Evolutionary conservation across 176 grass and related monocot genomes (phyloP), one percentile per base, ranked within the genome.

Genomic region (Dendrocalamus sinicus): DNA sequence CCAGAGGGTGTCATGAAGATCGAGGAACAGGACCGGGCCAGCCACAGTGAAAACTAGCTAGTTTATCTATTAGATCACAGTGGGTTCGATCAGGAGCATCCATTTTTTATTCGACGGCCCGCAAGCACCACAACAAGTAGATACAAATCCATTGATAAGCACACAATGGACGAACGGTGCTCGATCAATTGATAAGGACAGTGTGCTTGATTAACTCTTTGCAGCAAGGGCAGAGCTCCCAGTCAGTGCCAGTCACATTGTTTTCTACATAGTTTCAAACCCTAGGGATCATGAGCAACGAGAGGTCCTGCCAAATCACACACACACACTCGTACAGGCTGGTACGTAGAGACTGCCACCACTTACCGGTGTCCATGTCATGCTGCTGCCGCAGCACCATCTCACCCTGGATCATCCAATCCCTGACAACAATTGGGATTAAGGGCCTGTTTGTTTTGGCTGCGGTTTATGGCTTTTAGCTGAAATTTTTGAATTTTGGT

Each of bases 331-430:
- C 6, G 10, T 54, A n/a, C 30, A 69, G 11, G 47, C 8, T 1
- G 8, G 43, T 9, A 44, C 43, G 8, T 22, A 58, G 13, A 23
- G 37, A 52, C 15, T 13, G 7, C 1, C 13, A 16, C 53, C 46
- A 4, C 12, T 55, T 19, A 20, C 6, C 53, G 39, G 46, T 46
- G 64, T 68, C 72, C 72, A 30, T 30, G 63, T 77, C 32, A 20
- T 44, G 48, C 12, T 64, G 73, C 60, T 85, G 76, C 59, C 1
- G 58, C 59, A 23, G 48, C 60, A 41, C 76, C 70, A 40, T 85
- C 86, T 59, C 5, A 8, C 23, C 67, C 15, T 75, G 82, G 82
- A 79, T 66, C 87, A 75, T 57, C 58, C 7, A 15, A 37, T 17
- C 16, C 53, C 47, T 41, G 64, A 78, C 74, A 78, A 59, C 63